Evolutionary conservation across 2,329 filamentous ascomycete species (phyloP), one percentile per base, ranked within the genome.

Genomic region (Coniochaeta pulveracea): DNA sequence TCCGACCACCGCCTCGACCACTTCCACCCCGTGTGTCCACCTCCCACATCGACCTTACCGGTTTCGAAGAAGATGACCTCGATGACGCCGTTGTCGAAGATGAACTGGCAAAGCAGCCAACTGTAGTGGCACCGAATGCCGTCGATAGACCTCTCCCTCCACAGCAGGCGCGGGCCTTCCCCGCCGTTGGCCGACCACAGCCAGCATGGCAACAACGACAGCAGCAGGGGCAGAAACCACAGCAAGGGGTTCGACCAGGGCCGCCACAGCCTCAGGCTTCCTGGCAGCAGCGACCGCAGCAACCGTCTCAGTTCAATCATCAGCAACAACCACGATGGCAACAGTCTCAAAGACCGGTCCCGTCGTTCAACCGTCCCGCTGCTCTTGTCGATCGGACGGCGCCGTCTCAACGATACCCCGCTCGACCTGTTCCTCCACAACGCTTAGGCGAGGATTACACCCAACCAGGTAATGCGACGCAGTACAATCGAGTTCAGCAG

Each of bases 11-110:
- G 12, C 28, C 17, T 19, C 25, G 34, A 39, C 19, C 26, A 34
- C 35, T 30, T 31, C 26, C 33, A n/a, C 11, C 47, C 41, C 43
- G 41, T 8, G 8, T 14, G 10, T 17, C 47, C 31, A 34, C 44
- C 33, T 34, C 47, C 33, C 51, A 51, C 12, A 47, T 54, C 25
- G 53, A 61, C 15, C 58, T 60, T 27, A 19, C 28, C 3, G 56
- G 60, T n/a, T 58, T 67, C 34, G 66, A 72, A 24, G 68, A 72
- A 26, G 69, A 73, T 36, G 69, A 72, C 33, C 56, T 77, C 28
- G 72, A 76, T 45, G 68, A 73, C 40, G 62, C 68, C 6, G 62
- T 73, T 26, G 66, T 78, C 23, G 63, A 62, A 11, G 65, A 72
- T 41, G 58, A 64, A 17, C 40, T 47, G 21, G 57, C 52, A n/a